Evolutionary conservation across 2,329 filamentous ascomycete genomes (phyloP).

Genomic region (Colletotrichum melonis): DNA sequence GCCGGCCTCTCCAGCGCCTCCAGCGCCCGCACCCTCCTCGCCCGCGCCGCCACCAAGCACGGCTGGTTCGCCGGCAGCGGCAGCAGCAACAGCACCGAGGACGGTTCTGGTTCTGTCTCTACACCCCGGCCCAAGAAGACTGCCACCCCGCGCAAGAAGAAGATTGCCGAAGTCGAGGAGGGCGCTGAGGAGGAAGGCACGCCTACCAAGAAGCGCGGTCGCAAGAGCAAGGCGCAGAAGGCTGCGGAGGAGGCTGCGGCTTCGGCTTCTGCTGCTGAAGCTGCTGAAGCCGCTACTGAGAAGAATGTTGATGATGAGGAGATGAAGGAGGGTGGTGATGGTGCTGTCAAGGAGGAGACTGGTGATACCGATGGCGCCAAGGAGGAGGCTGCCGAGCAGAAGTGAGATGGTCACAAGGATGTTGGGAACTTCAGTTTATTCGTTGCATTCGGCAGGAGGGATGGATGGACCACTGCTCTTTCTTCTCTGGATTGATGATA

Average conservation of each 20-base stretch:
- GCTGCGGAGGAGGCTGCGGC: background rate
- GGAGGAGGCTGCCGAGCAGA: background rate
- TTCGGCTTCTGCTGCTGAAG: background rate
- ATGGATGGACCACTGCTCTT: too few relatives aligned
- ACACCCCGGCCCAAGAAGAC: slow-evolving; percentile 19
- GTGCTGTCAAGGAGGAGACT: background rate
- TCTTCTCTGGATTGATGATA: background rate
- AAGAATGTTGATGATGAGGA: background rate
- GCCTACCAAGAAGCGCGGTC: slow-evolving; percentile 24
- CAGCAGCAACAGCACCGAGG: background rate
- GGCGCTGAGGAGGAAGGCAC: slow-evolving; percentile 5
- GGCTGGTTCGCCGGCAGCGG: slow-evolving; percentile 8
- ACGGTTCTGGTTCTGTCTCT: background rate
- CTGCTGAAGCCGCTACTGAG: background rate
- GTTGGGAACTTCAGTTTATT: too few relatives aligned
- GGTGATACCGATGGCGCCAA: background rate
- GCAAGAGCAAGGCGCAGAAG: slow-evolving; percentile 7
- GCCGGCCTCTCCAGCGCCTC: slow-evolving; percentile 9
- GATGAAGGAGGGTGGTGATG: background rate
- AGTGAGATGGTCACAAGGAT: background rate
- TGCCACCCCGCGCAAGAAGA: slow-evolving; percentile 25
- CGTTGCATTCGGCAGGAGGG: background rate
- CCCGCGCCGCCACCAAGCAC: slow-evolving; percentile 10
- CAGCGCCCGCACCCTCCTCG: slow-evolving; percentile 8
- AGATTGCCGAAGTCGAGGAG: background rate